These are phyloP conservation scores for Bocquillonia castaneifolia DNA, from an alignment of 441 rosid species.

Conservation along the genomic window DNA sequence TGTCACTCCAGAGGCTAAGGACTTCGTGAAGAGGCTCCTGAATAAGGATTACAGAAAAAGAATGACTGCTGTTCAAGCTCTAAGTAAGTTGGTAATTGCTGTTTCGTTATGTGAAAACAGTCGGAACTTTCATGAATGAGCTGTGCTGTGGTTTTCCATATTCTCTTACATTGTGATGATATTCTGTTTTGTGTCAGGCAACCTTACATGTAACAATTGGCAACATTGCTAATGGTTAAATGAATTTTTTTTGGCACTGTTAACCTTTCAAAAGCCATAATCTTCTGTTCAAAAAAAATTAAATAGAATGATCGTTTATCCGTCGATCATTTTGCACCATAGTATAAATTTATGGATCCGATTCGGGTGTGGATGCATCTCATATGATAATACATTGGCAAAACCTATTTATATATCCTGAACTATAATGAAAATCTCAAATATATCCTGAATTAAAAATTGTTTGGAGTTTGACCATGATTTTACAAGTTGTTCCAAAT, in stretches of 20 bases:
- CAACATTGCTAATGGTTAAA: background rate
- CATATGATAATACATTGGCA: too few relatives aligned
- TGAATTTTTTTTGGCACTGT: background rate
- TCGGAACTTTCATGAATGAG: background rate
- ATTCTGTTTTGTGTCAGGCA: slow-evolving; percentile 1
- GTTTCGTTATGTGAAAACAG: background rate
- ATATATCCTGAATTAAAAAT: too few relatives aligned
- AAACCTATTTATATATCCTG: too few relatives aligned
- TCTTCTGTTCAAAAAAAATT: background rate
- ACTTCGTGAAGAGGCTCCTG: slow-evolving; percentile 83
- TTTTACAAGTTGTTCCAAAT: too few relatives aligned
- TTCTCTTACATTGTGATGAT: background rate
- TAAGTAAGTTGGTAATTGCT: slow-evolving; percentile 51
- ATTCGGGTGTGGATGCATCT: background rate
- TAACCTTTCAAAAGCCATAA: background rate
- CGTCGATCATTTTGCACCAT: background rate
- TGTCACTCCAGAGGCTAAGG: slow-evolving; percentile 76
- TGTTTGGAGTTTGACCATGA: too few relatives aligned
- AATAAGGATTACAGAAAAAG: slow-evolving; percentile 90
- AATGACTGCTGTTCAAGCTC: slow-evolving; percentile 91
- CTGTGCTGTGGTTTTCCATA: background rate
- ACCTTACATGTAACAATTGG: background rate
- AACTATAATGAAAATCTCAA: too few relatives aligned
- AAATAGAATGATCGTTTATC: background rate
- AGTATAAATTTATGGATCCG: background rate